phyloP scores from a whole-genome alignment of 495 filamentous ascomycete species.

The Podospora pseudoanserina region DNA sequence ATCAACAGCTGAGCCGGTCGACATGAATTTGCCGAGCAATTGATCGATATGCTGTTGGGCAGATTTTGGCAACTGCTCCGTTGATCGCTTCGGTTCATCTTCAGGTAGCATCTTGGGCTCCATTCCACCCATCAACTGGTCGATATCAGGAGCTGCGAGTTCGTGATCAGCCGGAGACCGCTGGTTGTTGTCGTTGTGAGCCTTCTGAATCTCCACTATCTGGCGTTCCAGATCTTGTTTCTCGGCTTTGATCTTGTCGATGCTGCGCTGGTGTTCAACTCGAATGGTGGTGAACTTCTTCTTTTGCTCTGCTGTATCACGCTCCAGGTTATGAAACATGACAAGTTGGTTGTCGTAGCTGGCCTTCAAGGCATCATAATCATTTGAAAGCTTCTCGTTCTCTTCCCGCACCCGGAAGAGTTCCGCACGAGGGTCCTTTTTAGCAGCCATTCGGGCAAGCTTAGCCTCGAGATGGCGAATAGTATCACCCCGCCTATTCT shows the following conservation, averaged over 20 bases:
- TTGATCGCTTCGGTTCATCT: background rate
- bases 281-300: background rate
- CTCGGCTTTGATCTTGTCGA: background rate
- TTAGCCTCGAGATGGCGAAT: background rate
- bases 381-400: background rate
- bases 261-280: background rate
- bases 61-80: background rate
- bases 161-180: background rate
- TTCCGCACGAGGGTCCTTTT: background rate
- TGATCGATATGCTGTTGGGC: background rate
- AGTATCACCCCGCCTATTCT: background rate
- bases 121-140: background rate
- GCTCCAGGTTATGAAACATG: background rate
- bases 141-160: background rate
- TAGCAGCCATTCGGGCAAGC: background rate
- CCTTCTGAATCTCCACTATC: background rate
- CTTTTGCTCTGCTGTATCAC: background rate
- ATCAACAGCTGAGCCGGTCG: background rate
- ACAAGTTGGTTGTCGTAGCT: background rate
- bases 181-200: background rate
- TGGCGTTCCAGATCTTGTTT: background rate
- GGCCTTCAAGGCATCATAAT: background rate
- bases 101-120: background rate
- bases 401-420: background rate
- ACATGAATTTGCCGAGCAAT: background rate